Percentiles rank a stretch among this genome's conserved stretches.
phyloP scores from a whole-genome alignment of 2,329 filamentous ascomycete genomes.

The Fusarium burgessii region DNA sequence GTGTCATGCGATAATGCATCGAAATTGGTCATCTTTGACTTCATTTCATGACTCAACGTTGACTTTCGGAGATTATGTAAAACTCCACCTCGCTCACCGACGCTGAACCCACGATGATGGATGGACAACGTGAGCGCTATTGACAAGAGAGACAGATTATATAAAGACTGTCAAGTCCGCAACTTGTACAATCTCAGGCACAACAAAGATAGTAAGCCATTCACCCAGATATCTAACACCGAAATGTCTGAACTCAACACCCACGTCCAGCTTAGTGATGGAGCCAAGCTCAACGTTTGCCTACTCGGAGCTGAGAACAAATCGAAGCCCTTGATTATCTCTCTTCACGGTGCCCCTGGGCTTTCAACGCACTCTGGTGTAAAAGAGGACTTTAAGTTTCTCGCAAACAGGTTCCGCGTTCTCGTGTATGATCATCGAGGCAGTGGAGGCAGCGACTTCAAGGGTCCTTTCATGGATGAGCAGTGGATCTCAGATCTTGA shows the following conservation, averaged over 20 bases:
- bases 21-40: not conserved
- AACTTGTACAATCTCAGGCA: rapidly evolving
- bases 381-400: constrained; percentile 9
- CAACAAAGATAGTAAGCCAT: not conserved
- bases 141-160: rapidly evolving
- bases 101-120: no score
- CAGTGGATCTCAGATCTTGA: constrained; percentile 10
- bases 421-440: constrained; percentile 19
- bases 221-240: not conserved
- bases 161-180: not conserved
- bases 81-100: constrained; percentile 17
- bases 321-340: constrained; percentile 1
- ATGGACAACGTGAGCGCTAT: not conserved
- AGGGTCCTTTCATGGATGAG: constrained; percentile 13
- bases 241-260: not conserved
- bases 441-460: constrained; percentile 6
- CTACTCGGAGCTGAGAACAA: constrained; percentile 19
- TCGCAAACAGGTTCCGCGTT: constrained; percentile 3
- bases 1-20: not conserved
- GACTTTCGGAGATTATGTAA: not conserved
- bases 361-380: constrained; percentile 1
- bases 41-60: not conserved
- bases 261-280: constrained; percentile 12
- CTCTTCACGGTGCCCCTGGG: constrained; percentile 10
- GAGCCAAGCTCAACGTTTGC: constrained; percentile 12